These are phyloP conservation scores for Hortiboletus flavorubellus DNA, from an alignment of 768 basidiomycete species.

Conservation along the genomic window DNA sequence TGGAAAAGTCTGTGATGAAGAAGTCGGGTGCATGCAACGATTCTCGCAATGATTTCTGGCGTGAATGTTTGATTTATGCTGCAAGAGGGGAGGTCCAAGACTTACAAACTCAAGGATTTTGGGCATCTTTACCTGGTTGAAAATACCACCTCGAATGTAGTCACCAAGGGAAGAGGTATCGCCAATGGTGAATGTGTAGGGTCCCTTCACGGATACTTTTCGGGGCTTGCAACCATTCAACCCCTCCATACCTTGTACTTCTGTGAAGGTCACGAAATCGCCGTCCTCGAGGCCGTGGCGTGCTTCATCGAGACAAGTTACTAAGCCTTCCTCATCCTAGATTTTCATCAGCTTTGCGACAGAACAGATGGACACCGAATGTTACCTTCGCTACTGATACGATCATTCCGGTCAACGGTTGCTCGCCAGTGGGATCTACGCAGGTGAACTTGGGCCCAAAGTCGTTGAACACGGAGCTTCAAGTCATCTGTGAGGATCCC, in stretches of 20 bases:
- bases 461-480: conserved; percentile 91
- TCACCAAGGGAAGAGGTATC: conserved; percentile 75
- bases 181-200: conserved; percentile 96
- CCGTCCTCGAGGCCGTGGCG: conserved; percentile 99
- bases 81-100: conserved; percentile 10
- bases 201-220: conserved; percentile 91
- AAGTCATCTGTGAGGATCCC: conserved; percentile 2
- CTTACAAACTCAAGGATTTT: conserved; percentile 92
- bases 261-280: conserved; percentile 94
- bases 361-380: background rate
- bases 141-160: conserved; percentile 88
- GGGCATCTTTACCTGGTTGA: conserved; percentile 99
- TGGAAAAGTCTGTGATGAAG: conserved; percentile 95
- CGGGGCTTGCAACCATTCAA: conserved; percentile 89
- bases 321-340: conserved; percentile 84
- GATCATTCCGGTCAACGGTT: conserved; percentile 91
- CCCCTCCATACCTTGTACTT: conserved; percentile 93
- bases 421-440: conserved; percentile 97
- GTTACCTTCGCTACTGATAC: conserved; percentile 85
- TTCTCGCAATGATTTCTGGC: conserved; percentile 89
- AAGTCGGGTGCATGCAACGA: conserved; percentile 78
- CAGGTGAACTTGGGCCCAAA: conserved; percentile 94
- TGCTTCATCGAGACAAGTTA: conserved; percentile 95
- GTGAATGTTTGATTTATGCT: conserved; percentile 1
- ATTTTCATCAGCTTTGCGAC: background rate